phyloP scores from a whole-genome alignment of 768 basidiomycete species.

The Termitomyces heimii region DNA sequence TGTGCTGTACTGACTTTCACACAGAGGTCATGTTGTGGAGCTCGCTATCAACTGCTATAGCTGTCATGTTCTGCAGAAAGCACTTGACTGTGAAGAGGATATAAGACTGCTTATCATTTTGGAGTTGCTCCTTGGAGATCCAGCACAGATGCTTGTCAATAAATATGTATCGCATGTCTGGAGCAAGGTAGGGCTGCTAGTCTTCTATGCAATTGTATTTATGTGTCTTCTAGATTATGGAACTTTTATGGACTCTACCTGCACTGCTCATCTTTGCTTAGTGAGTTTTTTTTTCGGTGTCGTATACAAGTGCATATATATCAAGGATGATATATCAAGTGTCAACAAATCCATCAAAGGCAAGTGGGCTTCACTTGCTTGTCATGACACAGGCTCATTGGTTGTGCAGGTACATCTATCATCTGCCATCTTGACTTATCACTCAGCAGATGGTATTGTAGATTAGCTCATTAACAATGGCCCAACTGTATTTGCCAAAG shows the following conservation, averaged over 20 bases:
- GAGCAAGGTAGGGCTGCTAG: conserved; percentile 59
- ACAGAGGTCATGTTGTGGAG: conserved; percentile 77
- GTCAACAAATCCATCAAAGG: conserved; percentile 85
- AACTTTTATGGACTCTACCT: conserved; percentile 80
- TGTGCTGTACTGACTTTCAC: too few relatives aligned
- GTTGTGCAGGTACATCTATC: conserved; percentile 90
- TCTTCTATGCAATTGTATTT: neutral
- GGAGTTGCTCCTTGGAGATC: conserved; percentile 78
- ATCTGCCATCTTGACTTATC: too few relatives aligned
- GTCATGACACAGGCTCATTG: conserved; percentile 88
- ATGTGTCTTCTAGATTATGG: conserved; percentile 62
- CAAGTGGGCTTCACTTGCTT: conserved; percentile 87
- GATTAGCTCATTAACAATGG: conserved; percentile 77
- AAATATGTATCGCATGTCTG: too few relatives aligned
- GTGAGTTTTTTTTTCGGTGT: conserved; percentile 38
- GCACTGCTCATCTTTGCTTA: conserved; percentile 85
- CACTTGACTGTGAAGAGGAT: conserved; percentile 86
- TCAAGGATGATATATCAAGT: conserved; percentile 26
- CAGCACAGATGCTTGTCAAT: conserved; percentile 79
- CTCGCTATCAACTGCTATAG: conserved; percentile 88
- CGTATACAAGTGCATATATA: too few relatives aligned
- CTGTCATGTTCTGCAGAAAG: too few relatives aligned
- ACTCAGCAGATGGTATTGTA: conserved; percentile 83
- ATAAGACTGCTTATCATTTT: conserved; percentile 78
- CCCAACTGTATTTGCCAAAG: conserved; percentile 59